Evolutionary conservation across 805 yeast species (phyloP), one percentile per base, ranked within the genome.

Genomic region (Metschnikowia orientalis): DNA sequence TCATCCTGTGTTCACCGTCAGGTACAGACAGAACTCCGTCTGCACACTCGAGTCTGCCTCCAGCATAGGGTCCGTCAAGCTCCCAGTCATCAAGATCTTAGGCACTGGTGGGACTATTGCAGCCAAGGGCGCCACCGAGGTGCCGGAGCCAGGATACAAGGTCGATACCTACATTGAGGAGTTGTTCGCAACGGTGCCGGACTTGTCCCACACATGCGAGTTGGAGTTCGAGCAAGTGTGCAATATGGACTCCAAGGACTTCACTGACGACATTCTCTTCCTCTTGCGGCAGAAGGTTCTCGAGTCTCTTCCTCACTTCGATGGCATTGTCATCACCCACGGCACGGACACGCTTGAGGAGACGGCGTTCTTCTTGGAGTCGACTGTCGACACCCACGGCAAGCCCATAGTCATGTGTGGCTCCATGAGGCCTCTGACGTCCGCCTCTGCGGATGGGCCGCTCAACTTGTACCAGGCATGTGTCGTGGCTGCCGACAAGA

Each of bases 281-380:
- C 56, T 59, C 29, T 63, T 78, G 29, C 67, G 74, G 39, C 53
- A 59, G 26, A 69, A 71, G 35, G 63, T 78, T 12, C 54, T 67
- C 8, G 61, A 62, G 15, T 69, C 71, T 19, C 50, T 76, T 22
- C 60, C 56, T 26, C 40, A 55, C 3, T 73, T 64, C 41, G 77
- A 75, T 45, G 83, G 82, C 24, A 68, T 77, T 12, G 83, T 78
- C 26, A 72, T 78, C 23, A 78, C 83, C 1, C 85, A 78, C 51
- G 85, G 85, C n/a, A 78, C 85, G 6, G 85, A 78, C 47, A 74
- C 83, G 2, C 63, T 77, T 61, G 78, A 79, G 32, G 85, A 78
- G 50, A 77, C 85, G 6, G 75, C 82, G 0, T 77, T 78, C 49
- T 78, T 78, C 51, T 56, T 78, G 22, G 81, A 77, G 40, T 57